phyloP scores from a whole-genome alignment of 1,284 basidiomycete species.

The Rhodotorula sp. region DNA sequence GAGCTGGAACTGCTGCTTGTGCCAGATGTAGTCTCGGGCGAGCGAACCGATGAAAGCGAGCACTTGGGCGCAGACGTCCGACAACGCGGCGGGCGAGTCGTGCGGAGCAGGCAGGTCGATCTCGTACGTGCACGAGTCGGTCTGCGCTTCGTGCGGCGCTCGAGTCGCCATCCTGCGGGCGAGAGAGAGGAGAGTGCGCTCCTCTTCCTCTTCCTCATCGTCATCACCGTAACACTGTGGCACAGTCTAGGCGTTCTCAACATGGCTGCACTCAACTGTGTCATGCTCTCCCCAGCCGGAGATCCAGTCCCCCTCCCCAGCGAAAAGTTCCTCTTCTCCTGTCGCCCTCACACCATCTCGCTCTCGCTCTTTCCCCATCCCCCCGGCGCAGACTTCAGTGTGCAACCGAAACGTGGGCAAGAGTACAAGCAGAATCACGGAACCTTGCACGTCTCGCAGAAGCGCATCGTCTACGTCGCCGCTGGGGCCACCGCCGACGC shows the following conservation, averaged over 20 bases:
- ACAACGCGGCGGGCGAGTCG: not conserved
- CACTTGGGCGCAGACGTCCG: slow-evolving; percentile 3
- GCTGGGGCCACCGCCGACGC: not conserved
- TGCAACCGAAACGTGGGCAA: not conserved
- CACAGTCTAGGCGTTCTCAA: not conserved
- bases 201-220: not conserved
- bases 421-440: slow-evolving; percentile 10
- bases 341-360: not conserved
- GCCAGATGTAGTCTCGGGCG: slow-evolving; percentile 27
- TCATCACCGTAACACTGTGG: no score
- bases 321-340: slow-evolving; percentile 33
- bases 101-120: slow-evolving; percentile 14
- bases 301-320: slow-evolving; percentile 30
- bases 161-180: not conserved
- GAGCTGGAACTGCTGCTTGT: slow-evolving; percentile 25
- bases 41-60: slow-evolving; percentile 2
- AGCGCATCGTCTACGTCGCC: slow-evolving; percentile 36
- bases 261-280: slow-evolving; percentile 39
- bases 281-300: slow-evolving; percentile 13
- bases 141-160: not conserved
- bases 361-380: slow-evolving; percentile 21
- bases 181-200: not conserved
- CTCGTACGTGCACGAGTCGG: slow-evolving; percentile 21
- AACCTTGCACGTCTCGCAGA: slow-evolving; percentile 24
- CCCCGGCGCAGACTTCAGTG: slow-evolving; percentile 1